Evolutionary conservation across 495 filamentous ascomycete genomes (phyloP), one percentile per base, ranked within the genome.

Genomic region (Penicillium maclennaniae): DNA sequence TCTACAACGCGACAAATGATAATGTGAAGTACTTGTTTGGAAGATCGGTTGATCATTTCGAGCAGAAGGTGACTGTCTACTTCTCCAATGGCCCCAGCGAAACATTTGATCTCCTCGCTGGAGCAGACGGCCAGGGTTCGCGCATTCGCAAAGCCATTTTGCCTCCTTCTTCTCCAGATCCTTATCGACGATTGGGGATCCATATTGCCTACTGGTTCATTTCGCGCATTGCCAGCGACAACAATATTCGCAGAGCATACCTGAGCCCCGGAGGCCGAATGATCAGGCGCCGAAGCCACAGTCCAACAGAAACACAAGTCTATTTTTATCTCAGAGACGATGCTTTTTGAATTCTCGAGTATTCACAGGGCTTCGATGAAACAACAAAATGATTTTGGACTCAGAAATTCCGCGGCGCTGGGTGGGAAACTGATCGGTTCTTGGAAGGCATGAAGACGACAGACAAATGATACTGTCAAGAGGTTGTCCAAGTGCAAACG

Each of bases 51-150:
- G 56, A 62, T 4, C 9, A 36, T 16, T 57, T 71, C 36, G 53
- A 61, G 14, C 45, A 68, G 10, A 47, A 61, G 19, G 69, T 73
- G 4, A 54, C 53, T 6, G 77, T 72, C 7, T 40, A 40, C 8
- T 74, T 81, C 51, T 62, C 61, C 4, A 69, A 76, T 47, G 72
- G 72, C 4, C 53, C 51, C 9, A 53, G 37, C 10, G 62, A 62
- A 21, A 66, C 51, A 15, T 83, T 67, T 51, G 79, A 83, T 59
- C 48, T 81, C 7, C 49, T 81, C 0, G 70, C 82, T 20, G 79
- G 67, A 4, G 74, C 75, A 4, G 79, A 82, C 55, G 79, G 80
- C 2, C 57, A 72, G n/a, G 65, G 69, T 6, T 81, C 79, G 1
- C 55, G 57, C 1, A 71, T 72, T 16, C 69, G 79, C 28, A 54